These are phyloP conservation scores for Suaeda aralocaspica DNA, from an alignment of 148 eudicot species.

Conservation along the genomic window DNA sequence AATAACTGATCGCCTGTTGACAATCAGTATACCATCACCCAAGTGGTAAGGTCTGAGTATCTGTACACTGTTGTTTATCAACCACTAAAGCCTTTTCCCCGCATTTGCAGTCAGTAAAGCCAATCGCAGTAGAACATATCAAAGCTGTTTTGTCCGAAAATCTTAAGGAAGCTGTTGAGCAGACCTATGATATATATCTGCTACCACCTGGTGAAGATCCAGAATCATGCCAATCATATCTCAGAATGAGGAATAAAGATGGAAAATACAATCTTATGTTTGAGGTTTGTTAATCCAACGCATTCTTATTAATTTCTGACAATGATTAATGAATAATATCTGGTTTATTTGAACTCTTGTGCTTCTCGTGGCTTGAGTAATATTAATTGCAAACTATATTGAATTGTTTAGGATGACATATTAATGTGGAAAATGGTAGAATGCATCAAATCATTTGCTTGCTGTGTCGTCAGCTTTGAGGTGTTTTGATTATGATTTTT, in stretches of 20 bases:
- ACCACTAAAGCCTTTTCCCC: conserved; percentile 13
- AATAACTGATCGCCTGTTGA: not conserved
- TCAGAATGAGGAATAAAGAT: conserved; percentile 94
- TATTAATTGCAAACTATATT: not conserved
- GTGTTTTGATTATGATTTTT: not conserved
- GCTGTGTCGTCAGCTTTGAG: not conserved
- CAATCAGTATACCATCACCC: not conserved
- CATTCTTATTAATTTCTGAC: not conserved
- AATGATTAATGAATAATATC: not conserved
- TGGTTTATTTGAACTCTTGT: not conserved
- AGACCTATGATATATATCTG: conserved; percentile 90
- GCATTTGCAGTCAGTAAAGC: conserved; percentile 56
- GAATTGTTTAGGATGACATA: not conserved
- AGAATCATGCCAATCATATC: conserved; percentile 91
- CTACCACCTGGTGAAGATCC: conserved; percentile 99
- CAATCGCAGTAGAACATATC: conserved; percentile 56
- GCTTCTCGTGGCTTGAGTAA: too few relatives aligned
- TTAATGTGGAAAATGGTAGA: not conserved
- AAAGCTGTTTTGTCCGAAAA: conserved; percentile 54
- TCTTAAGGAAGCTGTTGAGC: conserved; percentile 50
- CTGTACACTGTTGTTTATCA: not conserved
- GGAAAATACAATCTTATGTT: conserved; percentile 99
- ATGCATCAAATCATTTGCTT: not conserved
- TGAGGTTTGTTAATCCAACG: conserved; percentile 55
- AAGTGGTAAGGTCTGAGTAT: not conserved